phyloP scores from a whole-genome alignment of 805 yeast species.

The Hanseniaspora meyeri region DNA sequence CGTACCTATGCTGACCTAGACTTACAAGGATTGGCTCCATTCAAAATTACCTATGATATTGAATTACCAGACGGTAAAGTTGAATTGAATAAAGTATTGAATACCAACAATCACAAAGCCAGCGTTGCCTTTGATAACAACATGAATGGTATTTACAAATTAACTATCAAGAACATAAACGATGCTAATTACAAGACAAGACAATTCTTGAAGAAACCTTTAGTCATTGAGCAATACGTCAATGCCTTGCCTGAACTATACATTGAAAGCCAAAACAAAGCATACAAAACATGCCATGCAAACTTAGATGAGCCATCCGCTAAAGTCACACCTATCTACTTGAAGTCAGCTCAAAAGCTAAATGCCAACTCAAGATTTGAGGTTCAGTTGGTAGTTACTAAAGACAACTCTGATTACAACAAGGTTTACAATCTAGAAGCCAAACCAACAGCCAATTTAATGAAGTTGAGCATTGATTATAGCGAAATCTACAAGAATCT shows the following conservation, averaged over 20 bases:
- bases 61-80: constrained; percentile 43
- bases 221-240: constrained; percentile 41
- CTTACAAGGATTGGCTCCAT: constrained; percentile 52
- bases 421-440: constrained; percentile 36
- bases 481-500: constrained; percentile 39
- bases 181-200: constrained; percentile 49
- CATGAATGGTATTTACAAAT: constrained; percentile 50
- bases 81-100: constrained; percentile 29
- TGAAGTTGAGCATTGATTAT: constrained; percentile 29
- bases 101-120: constrained; percentile 42
- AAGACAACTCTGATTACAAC: constrained; percentile 45
- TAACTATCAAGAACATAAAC: constrained; percentile 47
- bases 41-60: constrained; percentile 55
- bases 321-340: constrained; percentile 38
- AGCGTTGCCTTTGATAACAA: constrained; percentile 34
- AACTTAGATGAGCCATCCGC: constrained; percentile 27
- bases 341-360: constrained; percentile 29
- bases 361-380: constrained; percentile 52
- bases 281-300: constrained; percentile 38
- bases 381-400: constrained; percentile 45
- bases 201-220: constrained; percentile 24
- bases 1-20: constrained; percentile 40
- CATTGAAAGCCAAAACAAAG: constrained; percentile 35
- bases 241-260: constrained; percentile 48
- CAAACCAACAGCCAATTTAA: constrained; percentile 21